A percentile compares a stretch with the other conserved stretches of the same genome.
phyloP scores from a whole-genome alignment of 2,329 filamentous ascomycete genomes.

The Penicillium psychrosexuale region DNA sequence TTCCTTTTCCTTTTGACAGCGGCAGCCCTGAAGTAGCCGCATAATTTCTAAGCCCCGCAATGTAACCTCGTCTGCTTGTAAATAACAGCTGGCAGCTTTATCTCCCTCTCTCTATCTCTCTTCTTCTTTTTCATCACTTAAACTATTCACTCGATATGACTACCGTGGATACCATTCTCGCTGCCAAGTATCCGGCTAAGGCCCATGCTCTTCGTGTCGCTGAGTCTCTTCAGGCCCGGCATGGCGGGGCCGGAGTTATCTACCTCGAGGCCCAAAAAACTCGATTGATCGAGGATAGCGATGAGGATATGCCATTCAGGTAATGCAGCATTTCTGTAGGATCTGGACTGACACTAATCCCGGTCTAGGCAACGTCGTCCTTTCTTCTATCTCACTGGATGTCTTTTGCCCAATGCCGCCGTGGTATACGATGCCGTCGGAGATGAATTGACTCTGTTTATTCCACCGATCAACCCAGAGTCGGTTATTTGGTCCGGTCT shows the following conservation, averaged over 20 bases:
- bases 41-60: conserved; percentile 19
- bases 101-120: neutral
- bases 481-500: conserved; percentile 92
- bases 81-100: neutral
- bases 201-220: conserved; percentile 80
- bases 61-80: conserved; percentile 11
- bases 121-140: neutral
- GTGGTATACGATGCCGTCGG: conserved; percentile 75
- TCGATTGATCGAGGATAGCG: conserved; percentile 82
- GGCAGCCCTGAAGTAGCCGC: conserved; percentile 1
- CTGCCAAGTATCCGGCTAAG: conserved; percentile 75
- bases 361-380: conserved; percentile 71
- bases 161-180: conserved; percentile 42
- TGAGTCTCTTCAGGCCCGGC: conserved; percentile 64
- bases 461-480: conserved; percentile 82
- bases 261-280: conserved; percentile 86
- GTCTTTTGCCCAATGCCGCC: conserved; percentile 73
- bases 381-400: conserved; percentile 95
- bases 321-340: conserved; percentile 36
- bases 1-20: neutral
- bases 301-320: conserved; percentile 77
- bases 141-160: conserved; percentile 25
- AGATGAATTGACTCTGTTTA: conserved; percentile 77
- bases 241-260: conserved; percentile 68
- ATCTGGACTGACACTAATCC: neutral